Evolutionary conservation across 306 rosid species (phyloP), one percentile per base, ranked within the genome.

Genomic region (Heteromeles arbutifolia): DNA sequence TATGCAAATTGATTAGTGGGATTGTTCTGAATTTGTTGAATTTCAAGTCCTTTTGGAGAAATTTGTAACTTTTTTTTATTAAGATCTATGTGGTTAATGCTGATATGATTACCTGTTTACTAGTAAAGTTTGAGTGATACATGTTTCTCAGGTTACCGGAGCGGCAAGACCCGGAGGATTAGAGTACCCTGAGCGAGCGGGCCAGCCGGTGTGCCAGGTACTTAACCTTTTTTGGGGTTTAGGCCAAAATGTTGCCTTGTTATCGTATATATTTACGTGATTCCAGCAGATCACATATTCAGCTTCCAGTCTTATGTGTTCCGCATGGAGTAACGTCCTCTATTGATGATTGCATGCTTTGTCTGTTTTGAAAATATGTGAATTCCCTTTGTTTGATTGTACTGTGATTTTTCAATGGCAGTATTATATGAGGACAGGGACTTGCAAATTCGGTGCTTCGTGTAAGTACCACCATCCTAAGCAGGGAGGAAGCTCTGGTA

Each of bases 141-240:
- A 69, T 75, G 69, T 65, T 86, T 52, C 37, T 86, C 83, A 96
- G 99, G 91, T 84, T 81, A 83, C 82, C n/a, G 99, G 92, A 84
- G 91, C 87, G 82, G 86, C 87, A 3, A 96, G 99, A 84, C 81
- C 81, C 65, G 87, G 81, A 31, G 88, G 79, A 58, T 92, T 86
- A 74, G 96, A 89, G 80, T 87, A 80, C 79, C 99, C 99, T 0
- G 98, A 92, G 82, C 88, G 99, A 85, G 56, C 67, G n/a, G 98
- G 96, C 70, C 99, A 96, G 83, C 97, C 92, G 28, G 84, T 88
- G 37, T 96, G 99, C 88, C 98, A 92, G 99, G 99, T 96, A 86
- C 70, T 73, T 70, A n/a, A 65, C 84, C 21, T 77, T 81, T 39
- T 81, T 83, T 56, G 75, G 65, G 57, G 72, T 73, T 59, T 66